Evolutionary conservation across 2,329 filamentous ascomycete species (phyloP), one percentile per base, ranked within the genome.

Genomic region (Chlorencoelia australis): DNA sequence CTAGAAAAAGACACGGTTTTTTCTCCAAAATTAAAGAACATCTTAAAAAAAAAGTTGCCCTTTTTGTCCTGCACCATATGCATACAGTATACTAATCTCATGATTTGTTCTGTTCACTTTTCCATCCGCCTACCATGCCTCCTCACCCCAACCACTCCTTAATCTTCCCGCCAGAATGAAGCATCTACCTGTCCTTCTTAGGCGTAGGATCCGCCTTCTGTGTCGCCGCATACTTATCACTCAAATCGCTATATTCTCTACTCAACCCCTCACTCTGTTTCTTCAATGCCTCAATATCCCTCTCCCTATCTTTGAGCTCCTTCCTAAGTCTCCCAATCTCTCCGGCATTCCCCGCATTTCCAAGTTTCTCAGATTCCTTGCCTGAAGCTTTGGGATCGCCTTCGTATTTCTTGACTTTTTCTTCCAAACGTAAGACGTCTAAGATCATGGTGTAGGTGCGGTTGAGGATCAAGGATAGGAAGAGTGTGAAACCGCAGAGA

Each of bases 381-480:
- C 68, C 68, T 49, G 70, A 69, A 31, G 65, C 66, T 50, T 60
- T 63, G 40, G 69, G 61, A 56, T 75, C 68, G 32, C 80, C 79
- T 69, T 93, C 85, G 60, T 84, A 80, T 46, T 74, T 67, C 72
- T 86, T 88, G 59, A 95, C 67, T 67, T 85, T 84, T 65, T 94
- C 86, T 69, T 98, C 89, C 36, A 98, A 81, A 45, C 85, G 76
- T 5, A 58, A 46, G 21, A 55, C 48, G 24, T 58, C 55, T 25
- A 58, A 46, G 35, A 57, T 57, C 84, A 96, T 89, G 57, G 81
- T 83, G 69, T 96, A 98, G 58, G 91, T 98, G 58, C 91, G 89
- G 79, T 98, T 96, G 59, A 93, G 84, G 64, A 98, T 98, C 47
- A 98, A 73, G 36, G 89, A 96, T 44, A 98, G 81, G 77, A 98